Base-by-base conservation (phyloP, 345 rosid species). In the Boechera retrofracta region DNA sequence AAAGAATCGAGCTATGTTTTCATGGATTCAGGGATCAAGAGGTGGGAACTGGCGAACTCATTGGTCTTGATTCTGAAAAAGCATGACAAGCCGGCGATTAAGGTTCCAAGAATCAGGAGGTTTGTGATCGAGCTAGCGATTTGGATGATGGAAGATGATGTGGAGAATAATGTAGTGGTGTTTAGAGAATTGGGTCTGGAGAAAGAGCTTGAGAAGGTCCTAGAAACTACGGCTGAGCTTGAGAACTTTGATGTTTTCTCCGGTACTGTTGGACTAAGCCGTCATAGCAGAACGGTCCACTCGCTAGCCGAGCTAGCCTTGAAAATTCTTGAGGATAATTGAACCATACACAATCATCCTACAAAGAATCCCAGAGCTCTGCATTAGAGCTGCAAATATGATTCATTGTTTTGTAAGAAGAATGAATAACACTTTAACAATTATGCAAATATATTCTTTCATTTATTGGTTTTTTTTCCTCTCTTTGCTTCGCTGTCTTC, bases 191-290 rank as follows among this genome's bases (percentile, higher is more conserved):
- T 87, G 69, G 88, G 91, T n/a, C 42, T 94, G 79, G 89, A 80
- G 82, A 72, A 75, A 76, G 89, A 84, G 81, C 83, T 90, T 53
- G 88, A 86, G 44, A 72, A 76, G 60, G 93, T 89, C 66, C 69
- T 85, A 5, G 97, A 94, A 73, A 89, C 96, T 13, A 94, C 98
- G 10, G 81, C 91, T 26, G 97, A 91, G 85, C 73, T 90, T 4
- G 97, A 94, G 76, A 91, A 83, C 87, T 91, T 91, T 80, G 88
- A 85, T 75, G 84, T 91, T 31, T 91, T 94, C 88, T 94, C 94
- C 0, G 93, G 93, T 39, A 85, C 88, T 31, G 89, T 87, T 32
- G 97, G 97, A 59, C 52, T 90, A 10, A 87, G 91, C 78, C 84
- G 94, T 71, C 96, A 91, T 82, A 85, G 86, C 76, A 74, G 75